A percentile compares a stretch with the other conserved stretches of the same genome.
These are phyloP conservation scores for Staphylotrichum tortipilum DNA, from an alignment of 495 filamentous ascomycete genomes.

Conservation along the genomic window DNA sequence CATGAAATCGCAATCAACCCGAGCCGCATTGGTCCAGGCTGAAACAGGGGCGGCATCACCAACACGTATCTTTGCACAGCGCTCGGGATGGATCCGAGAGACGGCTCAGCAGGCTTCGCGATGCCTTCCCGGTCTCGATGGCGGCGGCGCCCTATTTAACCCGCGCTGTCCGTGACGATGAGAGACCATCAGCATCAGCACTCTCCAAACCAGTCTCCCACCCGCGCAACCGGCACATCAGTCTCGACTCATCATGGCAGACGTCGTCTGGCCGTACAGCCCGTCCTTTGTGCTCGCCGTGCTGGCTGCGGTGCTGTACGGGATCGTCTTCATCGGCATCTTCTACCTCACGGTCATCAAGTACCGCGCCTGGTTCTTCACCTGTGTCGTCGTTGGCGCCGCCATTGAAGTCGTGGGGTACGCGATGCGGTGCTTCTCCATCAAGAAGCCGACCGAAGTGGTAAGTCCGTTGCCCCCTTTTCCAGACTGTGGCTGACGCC, in stretches of 20 bases:
- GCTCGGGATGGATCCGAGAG: not conserved
- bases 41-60: not conserved
- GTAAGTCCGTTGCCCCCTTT: conserved; percentile 31
- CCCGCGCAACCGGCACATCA: no score
- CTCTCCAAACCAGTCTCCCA: not conserved
- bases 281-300: conserved; percentile 25
- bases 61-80: not conserved
- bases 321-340: conserved; percentile 15
- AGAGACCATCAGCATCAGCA: not conserved
- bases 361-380: conserved; percentile 26
- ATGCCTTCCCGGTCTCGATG: not conserved
- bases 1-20: not conserved
- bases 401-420: conserved; percentile 40
- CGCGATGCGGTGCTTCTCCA: conserved; percentile 31
- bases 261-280: conserved; percentile 19
- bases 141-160: not conserved
- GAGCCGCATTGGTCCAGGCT: not conserved
- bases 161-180: not conserved
- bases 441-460: conserved; percentile 1
- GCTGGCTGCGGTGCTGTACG: conserved; percentile 21
- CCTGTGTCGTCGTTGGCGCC: conserved; percentile 22
- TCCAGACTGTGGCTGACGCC: not conserved
- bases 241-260: no score
- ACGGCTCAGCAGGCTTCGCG: not conserved
- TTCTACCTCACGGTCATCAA: conserved; percentile 23